phyloP scores from a whole-genome alignment of 2,329 filamentous ascomycete genomes.

The Exophiala mesophila region DNA sequence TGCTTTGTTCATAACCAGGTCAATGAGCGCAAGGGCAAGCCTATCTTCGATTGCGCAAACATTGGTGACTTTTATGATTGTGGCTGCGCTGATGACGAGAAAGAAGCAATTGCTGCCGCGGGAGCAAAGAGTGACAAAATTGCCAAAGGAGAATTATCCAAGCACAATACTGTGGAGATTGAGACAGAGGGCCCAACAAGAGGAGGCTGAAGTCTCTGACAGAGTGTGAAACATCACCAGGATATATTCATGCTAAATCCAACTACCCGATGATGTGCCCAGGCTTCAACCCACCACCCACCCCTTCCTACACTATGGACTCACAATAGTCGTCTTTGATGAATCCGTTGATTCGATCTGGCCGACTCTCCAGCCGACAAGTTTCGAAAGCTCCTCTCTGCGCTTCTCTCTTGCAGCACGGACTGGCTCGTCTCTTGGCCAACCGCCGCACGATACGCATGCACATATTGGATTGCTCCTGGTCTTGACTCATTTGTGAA shows the following conservation, averaged over 20 bases:
- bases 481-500: background rate
- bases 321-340: constrained; percentile 14
- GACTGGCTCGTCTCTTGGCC: constrained; percentile 9
- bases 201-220: constrained; percentile 24
- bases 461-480: constrained; percentile 3
- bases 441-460: constrained; percentile 10
- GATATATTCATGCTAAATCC: background rate
- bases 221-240: constrained; percentile 1
- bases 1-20: constrained; percentile 65
- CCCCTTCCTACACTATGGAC: constrained; percentile 5
- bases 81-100: constrained; percentile 56
- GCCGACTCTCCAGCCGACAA: constrained; percentile 13
- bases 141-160: constrained; percentile 11
- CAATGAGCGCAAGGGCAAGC: constrained; percentile 57
- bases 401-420: constrained; percentile 13
- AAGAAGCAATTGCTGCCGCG: constrained; percentile 26
- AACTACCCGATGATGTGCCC: too few relatives aligned
- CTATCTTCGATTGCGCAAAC: constrained; percentile 58
- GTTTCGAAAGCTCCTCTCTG: constrained; percentile 11
- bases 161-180: constrained; percentile 21
- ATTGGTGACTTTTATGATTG: constrained; percentile 65
- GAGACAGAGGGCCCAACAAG: constrained; percentile 25
- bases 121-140: constrained; percentile 18
- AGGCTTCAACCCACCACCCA: too few relatives aligned
- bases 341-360: constrained; percentile 7